Percentiles rank a stretch among this genome's conserved stretches.
These are phyloP conservation scores for Ceratobasidium sp. DNA, from an alignment of 1,284 basidiomycete genomes.

Conservation along the genomic window DNA sequence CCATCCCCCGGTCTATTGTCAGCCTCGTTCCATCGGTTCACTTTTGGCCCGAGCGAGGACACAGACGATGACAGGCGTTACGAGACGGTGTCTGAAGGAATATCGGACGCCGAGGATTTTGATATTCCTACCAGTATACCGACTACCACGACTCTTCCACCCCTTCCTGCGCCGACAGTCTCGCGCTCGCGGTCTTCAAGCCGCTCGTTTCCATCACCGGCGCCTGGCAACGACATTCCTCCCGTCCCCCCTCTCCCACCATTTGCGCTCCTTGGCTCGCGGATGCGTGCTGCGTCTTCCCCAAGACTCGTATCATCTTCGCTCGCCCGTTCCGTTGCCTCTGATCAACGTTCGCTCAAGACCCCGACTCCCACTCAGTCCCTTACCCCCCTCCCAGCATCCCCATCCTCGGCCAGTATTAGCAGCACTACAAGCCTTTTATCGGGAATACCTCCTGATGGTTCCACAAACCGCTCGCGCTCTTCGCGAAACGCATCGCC, in stretches of 20 bases:
- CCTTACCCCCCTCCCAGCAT: slow-evolving; percentile 4
- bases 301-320: background rate
- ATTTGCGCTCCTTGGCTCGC: slow-evolving; percentile 2
- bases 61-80: slow-evolving; percentile 23
- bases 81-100: slow-evolving; percentile 22
- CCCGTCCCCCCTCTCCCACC: slow-evolving; percentile 28
- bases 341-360: slow-evolving; percentile 24
- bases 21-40: background rate
- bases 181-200: slow-evolving; percentile 34
- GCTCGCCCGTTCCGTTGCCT: background rate
- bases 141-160: slow-evolving; percentile 16
- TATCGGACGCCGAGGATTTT: slow-evolving; percentile 28
- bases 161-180: slow-evolving; percentile 30
- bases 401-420: slow-evolving; percentile 25
- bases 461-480: background rate
- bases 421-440: slow-evolving; percentile 18
- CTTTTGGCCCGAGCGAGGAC: slow-evolving; percentile 2
- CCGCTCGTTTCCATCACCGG: slow-evolving; percentile 15
- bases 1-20: background rate
- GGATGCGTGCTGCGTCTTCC: background rate
- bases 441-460: background rate
- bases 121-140: slow-evolving; percentile 17
- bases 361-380: slow-evolving; percentile 26
- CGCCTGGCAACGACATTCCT: background rate
- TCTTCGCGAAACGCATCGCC: background rate